Base-by-base conservation (phyloP, 805 yeast genomes). In the Candida namnaoensis region DNA sequence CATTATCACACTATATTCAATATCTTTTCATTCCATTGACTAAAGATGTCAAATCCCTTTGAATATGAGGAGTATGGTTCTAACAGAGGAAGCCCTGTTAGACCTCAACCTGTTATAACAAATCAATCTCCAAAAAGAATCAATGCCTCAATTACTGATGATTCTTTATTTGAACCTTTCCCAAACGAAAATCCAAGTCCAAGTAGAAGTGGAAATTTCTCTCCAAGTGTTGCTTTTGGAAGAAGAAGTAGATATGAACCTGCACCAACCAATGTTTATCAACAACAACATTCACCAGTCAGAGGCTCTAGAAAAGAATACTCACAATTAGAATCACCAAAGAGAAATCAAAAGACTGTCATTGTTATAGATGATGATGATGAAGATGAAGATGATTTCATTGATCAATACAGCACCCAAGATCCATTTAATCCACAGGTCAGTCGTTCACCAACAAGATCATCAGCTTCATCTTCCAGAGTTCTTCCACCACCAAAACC, bases 281-380 rank as follows among this genome's bases (percentile, higher is more conserved):
- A 62, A 52, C 56, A 70, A 32, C 42, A 47, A 13, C 60, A 59
- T 36, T 56, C 51, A 35, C 52, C 57, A 14, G 58, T 65, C 11
- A 76, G 33, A 30, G 12, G 33, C 7, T 76, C 83, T 9, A 69
- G 95, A 60, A 80, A 86, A 35, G 74, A 72, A 39, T 82, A 72
- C 51, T 81, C 93, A 3, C 65, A 76, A 41, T 62, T 76, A 49
- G 90, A 85, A 57, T 80, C 95, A 0, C 93, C 95, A 32, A 73
- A 68, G 42, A 74, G 88, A 56, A 70, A 64, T 34, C 72, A 71
- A 34, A 67, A 68, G 5, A 69, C 80, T 6, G 64, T 79, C 5
- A 60, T 73, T 12, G 69, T 80, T 38, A 64, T 68, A 27, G 68
- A 68, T 41, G 66, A 67, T 40, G 63, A 59, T 13, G 63, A 58